Conservation (phyloP, 2,329 filamentous ascomycete species). For the Beauveria medogensis region DNA sequence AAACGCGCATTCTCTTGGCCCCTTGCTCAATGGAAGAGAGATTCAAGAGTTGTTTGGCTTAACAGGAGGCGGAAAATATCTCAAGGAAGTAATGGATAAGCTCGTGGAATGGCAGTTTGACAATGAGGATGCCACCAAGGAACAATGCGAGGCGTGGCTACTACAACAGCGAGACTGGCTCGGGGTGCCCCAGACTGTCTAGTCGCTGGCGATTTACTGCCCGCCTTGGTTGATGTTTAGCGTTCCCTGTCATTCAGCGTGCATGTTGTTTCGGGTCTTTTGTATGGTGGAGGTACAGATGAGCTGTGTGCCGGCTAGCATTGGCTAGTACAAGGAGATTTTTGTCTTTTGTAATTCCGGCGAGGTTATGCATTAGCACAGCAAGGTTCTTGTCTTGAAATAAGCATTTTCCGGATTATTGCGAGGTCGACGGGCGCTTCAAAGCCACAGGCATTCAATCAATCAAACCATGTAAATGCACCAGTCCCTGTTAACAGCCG, state of each 20-base stretch:
- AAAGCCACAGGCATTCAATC: too few relatives aligned
- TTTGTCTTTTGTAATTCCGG: conserved; percentile 7
- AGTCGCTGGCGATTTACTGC: too few relatives aligned
- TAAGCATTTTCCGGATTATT: background rate
- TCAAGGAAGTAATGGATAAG: conserved; percentile 9
- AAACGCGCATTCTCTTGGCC: conserved; percentile 6
- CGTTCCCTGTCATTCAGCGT: too few relatives aligned
- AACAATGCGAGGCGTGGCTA: conserved; percentile 14
- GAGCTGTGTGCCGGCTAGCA: too few relatives aligned
- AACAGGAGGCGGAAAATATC: conserved; percentile 10
- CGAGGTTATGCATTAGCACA: conserved; percentile 2
- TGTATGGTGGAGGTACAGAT: too few relatives aligned
- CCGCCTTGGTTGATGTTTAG: too few relatives aligned
- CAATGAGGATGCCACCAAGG: conserved; percentile 4
- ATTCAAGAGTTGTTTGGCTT: conserved; percentile 13
- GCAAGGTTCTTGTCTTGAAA: background rate
- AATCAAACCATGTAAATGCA: too few relatives aligned
- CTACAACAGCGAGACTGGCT: background rate
- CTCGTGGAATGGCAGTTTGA: conserved; percentile 15
- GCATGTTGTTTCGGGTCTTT: too few relatives aligned
- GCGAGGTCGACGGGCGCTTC: too few relatives aligned
- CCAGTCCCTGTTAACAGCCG: too few relatives aligned
- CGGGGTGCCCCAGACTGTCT: too few relatives aligned
- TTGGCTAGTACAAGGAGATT: conserved; percentile 9
- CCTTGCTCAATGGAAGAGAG: conserved; percentile 13